These are phyloP conservation scores for Breviolum minutum DNA, from an alignment of 73 alveolate species.

Conservation along the genomic window DNA sequence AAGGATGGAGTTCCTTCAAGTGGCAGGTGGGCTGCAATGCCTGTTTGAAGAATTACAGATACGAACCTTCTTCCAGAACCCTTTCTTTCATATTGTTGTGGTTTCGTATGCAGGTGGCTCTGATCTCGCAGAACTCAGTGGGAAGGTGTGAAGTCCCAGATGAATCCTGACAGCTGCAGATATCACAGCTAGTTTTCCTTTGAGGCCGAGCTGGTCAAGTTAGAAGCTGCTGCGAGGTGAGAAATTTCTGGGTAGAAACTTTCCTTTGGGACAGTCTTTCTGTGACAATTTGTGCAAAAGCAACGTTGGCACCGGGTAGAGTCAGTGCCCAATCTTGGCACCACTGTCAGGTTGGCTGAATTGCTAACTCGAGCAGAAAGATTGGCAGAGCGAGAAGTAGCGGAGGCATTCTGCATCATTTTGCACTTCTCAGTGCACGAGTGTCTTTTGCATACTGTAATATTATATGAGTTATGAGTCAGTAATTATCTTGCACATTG, in stretches of 20 bases:
- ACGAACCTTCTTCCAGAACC: not conserved
- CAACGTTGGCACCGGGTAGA: not conserved
- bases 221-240: slow-evolving; percentile 88
- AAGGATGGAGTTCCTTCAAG: slow-evolving; percentile 80
- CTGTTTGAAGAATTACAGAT: not conserved
- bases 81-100: not conserved
- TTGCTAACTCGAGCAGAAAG: slow-evolving; percentile 68
- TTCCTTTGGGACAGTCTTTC: not conserved
- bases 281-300: too few species aligned
- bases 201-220: slow-evolving; percentile 80
- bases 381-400: slow-evolving; percentile 76
- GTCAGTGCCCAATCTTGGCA: not conserved
- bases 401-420: slow-evolving; percentile 5
- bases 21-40: slow-evolving; percentile 31
- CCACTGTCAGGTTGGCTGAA: slow-evolving; percentile 51
- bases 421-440: not conserved
- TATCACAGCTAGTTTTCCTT: not conserved
- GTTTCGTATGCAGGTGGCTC: slow-evolving; percentile 27
- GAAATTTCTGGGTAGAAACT: not conserved
- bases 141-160: slow-evolving; percentile 18
- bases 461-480: not conserved
- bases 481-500: too few species aligned
- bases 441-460: too few species aligned
- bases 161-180: not conserved
- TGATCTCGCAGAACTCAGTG: slow-evolving; percentile 72